phyloP scores from a whole-genome alignment of 495 filamentous ascomycete genomes.

The Talaromyces liani region DNA sequence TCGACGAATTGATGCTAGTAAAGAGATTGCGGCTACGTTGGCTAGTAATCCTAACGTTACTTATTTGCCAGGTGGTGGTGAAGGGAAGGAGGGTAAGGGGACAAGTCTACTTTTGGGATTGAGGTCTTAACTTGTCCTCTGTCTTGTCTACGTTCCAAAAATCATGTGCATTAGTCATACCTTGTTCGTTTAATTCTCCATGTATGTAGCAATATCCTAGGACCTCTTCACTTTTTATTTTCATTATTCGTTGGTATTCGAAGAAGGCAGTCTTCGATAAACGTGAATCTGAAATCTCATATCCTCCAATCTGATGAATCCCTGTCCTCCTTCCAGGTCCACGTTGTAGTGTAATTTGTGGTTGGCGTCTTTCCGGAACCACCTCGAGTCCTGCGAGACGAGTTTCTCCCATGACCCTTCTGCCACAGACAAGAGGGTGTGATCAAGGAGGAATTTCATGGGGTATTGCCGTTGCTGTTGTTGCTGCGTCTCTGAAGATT shows the following conservation, averaged over 20 bases:
- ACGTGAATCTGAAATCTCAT: constrained; percentile 92
- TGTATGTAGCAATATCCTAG: constrained; percentile 11
- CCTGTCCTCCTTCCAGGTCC: constrained; percentile 28
- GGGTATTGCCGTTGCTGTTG: constrained; percentile 68
- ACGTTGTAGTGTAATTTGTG: constrained; percentile 70
- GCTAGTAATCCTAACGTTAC: constrained; percentile 91
- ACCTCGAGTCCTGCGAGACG: constrained; percentile 63
- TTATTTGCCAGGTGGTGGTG: constrained; percentile 76
- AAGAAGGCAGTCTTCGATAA: constrained; percentile 41
- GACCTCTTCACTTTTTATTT: constrained; percentile 9
- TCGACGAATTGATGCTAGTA: constrained; percentile 91
- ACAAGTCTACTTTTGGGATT: constrained; percentile 54
- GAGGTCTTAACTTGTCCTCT: constrained; percentile 30
- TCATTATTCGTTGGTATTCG: neutral
- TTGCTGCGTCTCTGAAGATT: constrained; percentile 7
- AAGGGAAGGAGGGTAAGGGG: constrained; percentile 56
- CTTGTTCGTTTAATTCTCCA: constrained; percentile 4
- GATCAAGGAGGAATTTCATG: constrained; percentile 89
- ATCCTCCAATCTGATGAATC: constrained; percentile 59
- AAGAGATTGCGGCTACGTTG: constrained; percentile 89
- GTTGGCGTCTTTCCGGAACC: constrained; percentile 64
- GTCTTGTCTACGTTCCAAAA: neutral
- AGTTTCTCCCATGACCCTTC: constrained; percentile 62
- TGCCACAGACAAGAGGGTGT: constrained; percentile 56
- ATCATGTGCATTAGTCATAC: constrained; percentile 7